Conservation (phyloP, 129 eudicot genomes). For the Smallanthus sonchifolius region DNA sequence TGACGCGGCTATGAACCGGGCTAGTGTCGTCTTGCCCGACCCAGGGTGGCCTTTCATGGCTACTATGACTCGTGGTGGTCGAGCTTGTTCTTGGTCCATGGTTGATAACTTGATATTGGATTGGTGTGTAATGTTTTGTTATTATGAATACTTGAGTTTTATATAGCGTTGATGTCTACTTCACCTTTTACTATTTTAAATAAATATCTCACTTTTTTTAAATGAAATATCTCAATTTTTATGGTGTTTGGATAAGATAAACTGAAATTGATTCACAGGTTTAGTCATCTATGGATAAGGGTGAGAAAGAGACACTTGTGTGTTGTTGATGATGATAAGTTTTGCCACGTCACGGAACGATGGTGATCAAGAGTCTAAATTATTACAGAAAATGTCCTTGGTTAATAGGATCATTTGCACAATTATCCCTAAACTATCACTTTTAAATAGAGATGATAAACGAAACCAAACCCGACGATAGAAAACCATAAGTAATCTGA, state of each 20-base stretch:
- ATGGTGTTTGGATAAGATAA: not conserved
- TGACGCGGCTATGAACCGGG: conserved; percentile 46
- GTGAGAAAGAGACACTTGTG: not conserved
- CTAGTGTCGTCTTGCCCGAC: conserved; percentile 61
- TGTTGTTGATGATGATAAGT: conserved; percentile 21
- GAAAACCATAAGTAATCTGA: too few species aligned
- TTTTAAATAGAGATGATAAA: not conserved
- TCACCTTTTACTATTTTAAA: not conserved
- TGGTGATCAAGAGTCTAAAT: not conserved
- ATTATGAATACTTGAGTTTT: not conserved
- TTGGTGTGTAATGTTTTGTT: not conserved
- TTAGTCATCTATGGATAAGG: conserved; percentile 5
- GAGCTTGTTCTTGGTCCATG: conserved; percentile 24
- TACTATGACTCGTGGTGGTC: conserved; percentile 24
- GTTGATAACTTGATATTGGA: not conserved
- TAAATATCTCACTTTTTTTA: not conserved
- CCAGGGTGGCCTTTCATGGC: conserved; percentile 96
- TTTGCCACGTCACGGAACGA: conserved; percentile 15
- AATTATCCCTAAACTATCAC: not conserved
- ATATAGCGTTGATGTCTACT: not conserved
- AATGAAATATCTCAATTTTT: not conserved
- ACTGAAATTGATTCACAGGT: not conserved
- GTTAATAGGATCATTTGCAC: not conserved
- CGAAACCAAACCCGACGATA: too few species aligned
- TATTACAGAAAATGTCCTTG: not conserved